These are phyloP conservation scores for Lactifluus volemus DNA, from an alignment of 768 basidiomycete genomes.

Conservation along the genomic window DNA sequence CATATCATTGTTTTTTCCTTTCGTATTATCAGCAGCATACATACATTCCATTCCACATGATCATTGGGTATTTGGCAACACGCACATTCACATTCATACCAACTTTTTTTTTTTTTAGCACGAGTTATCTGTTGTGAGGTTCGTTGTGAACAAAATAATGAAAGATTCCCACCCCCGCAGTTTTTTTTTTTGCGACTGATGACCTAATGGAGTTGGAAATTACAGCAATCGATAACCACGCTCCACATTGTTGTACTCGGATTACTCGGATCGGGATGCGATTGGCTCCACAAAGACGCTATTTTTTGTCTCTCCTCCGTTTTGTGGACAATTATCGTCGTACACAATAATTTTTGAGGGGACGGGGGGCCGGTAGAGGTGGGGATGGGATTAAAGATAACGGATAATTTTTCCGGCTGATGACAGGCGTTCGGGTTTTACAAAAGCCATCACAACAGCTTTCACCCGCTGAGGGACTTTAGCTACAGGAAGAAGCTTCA, in stretches of 20 bases:
- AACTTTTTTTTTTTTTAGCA: neutral
- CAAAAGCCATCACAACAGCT: neutral
- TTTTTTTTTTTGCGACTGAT: neutral
- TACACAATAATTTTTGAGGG: neutral
- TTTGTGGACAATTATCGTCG: neutral
- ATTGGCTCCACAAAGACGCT: neutral
- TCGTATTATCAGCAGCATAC: neutral
- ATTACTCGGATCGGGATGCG: conserved; percentile 1
- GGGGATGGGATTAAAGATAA: neutral
- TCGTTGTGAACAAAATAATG: neutral
- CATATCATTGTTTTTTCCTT: neutral
- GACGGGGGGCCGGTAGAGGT: neutral
- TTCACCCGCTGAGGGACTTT: conserved; percentile 13
- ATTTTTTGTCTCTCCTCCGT: neutral
- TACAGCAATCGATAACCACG: conserved; percentile 1
- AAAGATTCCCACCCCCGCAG: neutral
- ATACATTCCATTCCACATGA: neutral
- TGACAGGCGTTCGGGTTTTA: neutral
- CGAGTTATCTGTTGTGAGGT: conserved; percentile 1
- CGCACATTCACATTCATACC: neutral
- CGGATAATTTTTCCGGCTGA: neutral
- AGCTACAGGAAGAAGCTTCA: conserved; percentile 9
- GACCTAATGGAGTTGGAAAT: neutral
- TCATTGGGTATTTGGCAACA: neutral
- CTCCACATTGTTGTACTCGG: too few species aligned